Evolutionary conservation across 768 basidiomycete genomes (phyloP).

Genomic region (Ephemerocybe angulata): DNA sequence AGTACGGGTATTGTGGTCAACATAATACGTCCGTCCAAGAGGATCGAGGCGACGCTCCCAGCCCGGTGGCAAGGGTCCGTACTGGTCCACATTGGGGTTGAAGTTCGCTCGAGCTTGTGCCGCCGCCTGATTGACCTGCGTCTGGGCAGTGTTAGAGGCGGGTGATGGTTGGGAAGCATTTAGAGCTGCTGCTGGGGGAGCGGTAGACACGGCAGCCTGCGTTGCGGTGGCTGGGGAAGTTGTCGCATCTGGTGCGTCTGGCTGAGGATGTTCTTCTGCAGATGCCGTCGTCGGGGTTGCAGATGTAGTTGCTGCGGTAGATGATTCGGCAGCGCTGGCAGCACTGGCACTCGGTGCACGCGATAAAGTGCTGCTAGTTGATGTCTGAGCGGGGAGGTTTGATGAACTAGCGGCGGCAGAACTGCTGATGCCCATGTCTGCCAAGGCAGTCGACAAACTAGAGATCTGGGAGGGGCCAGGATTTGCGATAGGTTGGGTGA

Average conservation of each 20-base stretch:
- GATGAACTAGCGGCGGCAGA: constrained; percentile 61
- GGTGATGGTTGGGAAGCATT: constrained; percentile 5
- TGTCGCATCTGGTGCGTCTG: constrained; percentile 15
- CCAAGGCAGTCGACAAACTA: constrained; percentile 54
- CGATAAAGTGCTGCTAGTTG: constrained; percentile 46
- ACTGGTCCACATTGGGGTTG: constrained; percentile 93
- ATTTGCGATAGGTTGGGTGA: constrained; percentile 78
- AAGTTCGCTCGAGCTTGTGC: constrained; percentile 60
- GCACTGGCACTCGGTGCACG: constrained; percentile 68
- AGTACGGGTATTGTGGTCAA: constrained; percentile 95
- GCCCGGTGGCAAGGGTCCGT: constrained; percentile 81
- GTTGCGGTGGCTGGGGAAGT: constrained; percentile 16
- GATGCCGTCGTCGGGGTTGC: constrained; percentile 19
- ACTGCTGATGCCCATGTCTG: constrained; percentile 56
- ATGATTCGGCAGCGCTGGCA: constrained; percentile 36
- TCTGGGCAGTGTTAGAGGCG: constrained; percentile 1
- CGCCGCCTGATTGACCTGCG: constrained; percentile 9
- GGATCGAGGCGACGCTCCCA: constrained; percentile 99
- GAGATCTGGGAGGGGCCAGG: constrained; percentile 73
- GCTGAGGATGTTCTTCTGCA: constrained; percentile 22
- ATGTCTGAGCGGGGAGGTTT: constrained; percentile 41
- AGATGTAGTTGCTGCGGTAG: constrained; percentile 29
- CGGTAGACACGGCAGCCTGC: no score
- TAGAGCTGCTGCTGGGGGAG: constrained; percentile 19
- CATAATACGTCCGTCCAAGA: constrained; percentile 93